These are phyloP conservation scores for Domatiomyces catenatus DNA, from an alignment of 2,329 filamentous ascomycete genomes.

Conservation along the genomic window DNA sequence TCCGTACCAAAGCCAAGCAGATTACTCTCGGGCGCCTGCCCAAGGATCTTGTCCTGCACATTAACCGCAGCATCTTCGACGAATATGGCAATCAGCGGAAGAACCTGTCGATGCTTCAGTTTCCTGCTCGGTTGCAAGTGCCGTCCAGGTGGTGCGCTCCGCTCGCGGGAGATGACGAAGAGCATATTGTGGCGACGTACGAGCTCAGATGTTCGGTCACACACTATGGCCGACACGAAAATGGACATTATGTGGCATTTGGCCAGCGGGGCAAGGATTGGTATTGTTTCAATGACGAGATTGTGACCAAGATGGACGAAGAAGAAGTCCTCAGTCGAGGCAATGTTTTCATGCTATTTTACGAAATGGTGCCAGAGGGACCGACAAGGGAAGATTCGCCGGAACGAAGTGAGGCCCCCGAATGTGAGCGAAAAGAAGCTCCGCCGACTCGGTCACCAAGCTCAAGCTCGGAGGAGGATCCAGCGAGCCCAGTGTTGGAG, in stretches of 20 bases:
- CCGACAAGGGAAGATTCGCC: neutral
- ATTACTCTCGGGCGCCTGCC: constrained; percentile 72
- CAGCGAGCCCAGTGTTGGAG: neutral
- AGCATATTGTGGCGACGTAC: constrained; percentile 40
- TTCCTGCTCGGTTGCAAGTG: constrained; percentile 59
- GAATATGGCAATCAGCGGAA: constrained; percentile 65
- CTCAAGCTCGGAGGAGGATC: neutral
- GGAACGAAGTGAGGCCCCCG: neutral
- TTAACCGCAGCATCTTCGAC: constrained; percentile 86
- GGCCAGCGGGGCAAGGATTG: constrained; percentile 45
- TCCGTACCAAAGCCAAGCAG: constrained; percentile 76
- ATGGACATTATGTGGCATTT: constrained; percentile 91
- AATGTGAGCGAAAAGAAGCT: neutral
- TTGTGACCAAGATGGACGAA: constrained; percentile 60
- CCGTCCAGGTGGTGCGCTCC: constrained; percentile 45
- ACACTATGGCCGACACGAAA: constrained; percentile 81
- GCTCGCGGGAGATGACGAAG: constrained; percentile 35
- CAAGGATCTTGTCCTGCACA: constrained; percentile 64
- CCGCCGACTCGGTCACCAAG: neutral
- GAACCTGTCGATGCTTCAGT: constrained; percentile 64
- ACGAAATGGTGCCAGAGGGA: constrained; percentile 46
- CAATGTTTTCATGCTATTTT: constrained; percentile 94
- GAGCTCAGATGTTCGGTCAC: constrained; percentile 71
- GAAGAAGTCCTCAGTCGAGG: constrained; percentile 57
- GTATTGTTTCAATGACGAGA: constrained; percentile 87